Evolutionary conservation across 2,329 filamentous ascomycete genomes (phyloP), one percentile per base, ranked within the genome.

Genomic region (Microsporum audouinii): DNA sequence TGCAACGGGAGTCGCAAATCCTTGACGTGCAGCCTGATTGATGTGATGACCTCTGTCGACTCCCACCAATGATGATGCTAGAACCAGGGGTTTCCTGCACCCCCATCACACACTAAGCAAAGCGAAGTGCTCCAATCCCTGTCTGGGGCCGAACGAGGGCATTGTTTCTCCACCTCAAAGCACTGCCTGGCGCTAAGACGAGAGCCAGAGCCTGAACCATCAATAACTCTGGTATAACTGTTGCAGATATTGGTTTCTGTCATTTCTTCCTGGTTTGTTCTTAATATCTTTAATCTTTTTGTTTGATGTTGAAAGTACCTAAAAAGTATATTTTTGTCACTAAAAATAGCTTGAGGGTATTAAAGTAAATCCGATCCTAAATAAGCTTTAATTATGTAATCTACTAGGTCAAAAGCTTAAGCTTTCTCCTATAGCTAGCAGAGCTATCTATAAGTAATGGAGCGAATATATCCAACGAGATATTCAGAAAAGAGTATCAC

Each of bases 101-200:
- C 39, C 41, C 34, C 41, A 59, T 59, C 57, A 59, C 57, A 59
- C 57, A 41, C 57, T 59, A 59, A 23, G 33, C 43, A 49, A 39
- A 49, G 51, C 39, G 43, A 45, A 36, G 51, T 55, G 51, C 34
- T 55, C n/a, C 10, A 12, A 43, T 3, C 56, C 56, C 29, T 58
- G 36, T 41, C 56, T 58, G 56, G 56, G 56, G 56, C 56, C 56
- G 38, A 45, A 31, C 56, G 38, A 58, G 51, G 12, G 12, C 10
- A 1, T 47, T 38, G 12, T 34, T 55, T 55, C 51, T 34, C 51
- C 51, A 55, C 51, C 51, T 23, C 31, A n/a, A 36, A 23, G 51
- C 31, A 34, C 23, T 17, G 51, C 51, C 51, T 31, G 51, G 51
- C 51, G 51, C 51, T 55, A 55, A 55, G 14, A 23, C 3, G 17